Base-by-base conservation (phyloP, 148 eudicot genomes). In the Euryodendron excelsum region DNA sequence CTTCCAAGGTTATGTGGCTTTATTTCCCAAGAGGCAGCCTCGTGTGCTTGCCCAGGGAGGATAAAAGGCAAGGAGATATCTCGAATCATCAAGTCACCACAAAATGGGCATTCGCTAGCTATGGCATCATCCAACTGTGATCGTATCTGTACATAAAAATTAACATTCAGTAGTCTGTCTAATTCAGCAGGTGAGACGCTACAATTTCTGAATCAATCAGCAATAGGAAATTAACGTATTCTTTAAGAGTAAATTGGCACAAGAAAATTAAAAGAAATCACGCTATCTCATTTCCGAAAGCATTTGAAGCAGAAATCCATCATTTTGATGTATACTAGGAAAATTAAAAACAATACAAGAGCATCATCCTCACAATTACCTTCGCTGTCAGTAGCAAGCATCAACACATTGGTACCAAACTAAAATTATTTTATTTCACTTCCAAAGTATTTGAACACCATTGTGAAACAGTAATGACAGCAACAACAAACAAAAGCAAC, bases 41-140 rank as follows among this genome's bases (percentile, higher is more conserved):
- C 92, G 17, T 90, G 82, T 58, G 86, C 83, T 84, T 93, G 91
- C 48, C 80, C 86, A 0, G 91, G 89, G 45, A 86, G 89, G 72
- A 93, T 85, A 81, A 96, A 96, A 59, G 98, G 95, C 84, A 89
- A 74, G 5, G 94, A 89, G 67, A 96, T 89, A 81, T 96, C 99
- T 70, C 87, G 87, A 80, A 96, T 96, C 99, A 96, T 96, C 82
- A 96, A 81, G 61, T 91, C 97, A 12, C 99, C 97, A 30, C 99
- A 96, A 77, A 90, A 96, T 25, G 99, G 99, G 85, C 99, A 96
- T 82, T 96, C 99, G 60, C 91, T 86, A 17, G 99, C 99, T 61
- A 96, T 84, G 17, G 94, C 95, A 78, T 96, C 98, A 61, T 93
- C 98, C 88, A 96, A 79, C 74, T 87, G 97, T 72, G 95, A 93